These are phyloP conservation scores for Geoglossum cookeanum DNA, from an alignment of 2,329 filamentous ascomycete species.

Conservation along the genomic window DNA sequence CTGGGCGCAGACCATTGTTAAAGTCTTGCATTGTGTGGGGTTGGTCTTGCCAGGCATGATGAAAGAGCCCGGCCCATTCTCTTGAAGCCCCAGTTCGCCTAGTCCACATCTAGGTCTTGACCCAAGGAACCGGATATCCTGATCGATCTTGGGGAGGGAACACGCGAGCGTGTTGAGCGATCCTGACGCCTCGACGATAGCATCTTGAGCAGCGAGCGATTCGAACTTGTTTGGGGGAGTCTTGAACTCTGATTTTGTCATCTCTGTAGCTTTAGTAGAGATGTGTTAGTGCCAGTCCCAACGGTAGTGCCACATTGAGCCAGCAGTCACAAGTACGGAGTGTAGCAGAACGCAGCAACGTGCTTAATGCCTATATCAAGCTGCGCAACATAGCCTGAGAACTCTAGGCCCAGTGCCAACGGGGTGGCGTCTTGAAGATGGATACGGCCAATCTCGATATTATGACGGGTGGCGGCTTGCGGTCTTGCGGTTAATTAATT, in stretches of 20 bases:
- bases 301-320: slow-evolving; percentile 95
- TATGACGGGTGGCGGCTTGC: slow-evolving; percentile 86
- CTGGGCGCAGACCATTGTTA: slow-evolving; percentile 95
- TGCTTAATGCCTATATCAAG: slow-evolving; percentile 80
- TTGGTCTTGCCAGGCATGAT: slow-evolving; percentile 99
- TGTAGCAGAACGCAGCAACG: slow-evolving; percentile 56
- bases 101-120: slow-evolving; percentile 91
- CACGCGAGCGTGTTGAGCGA: slow-evolving; percentile 80
- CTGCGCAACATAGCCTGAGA: slow-evolving; percentile 92
- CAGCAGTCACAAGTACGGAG: slow-evolving; percentile 67
- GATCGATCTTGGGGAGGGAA: slow-evolving; percentile 93
- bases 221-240: slow-evolving; percentile 99
- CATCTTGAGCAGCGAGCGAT: slow-evolving; percentile 86
- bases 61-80: slow-evolving; percentile 93
- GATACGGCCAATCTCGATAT: slow-evolving; percentile 96
- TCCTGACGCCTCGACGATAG: slow-evolving; percentile 84
- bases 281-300: slow-evolving; percentile 94
- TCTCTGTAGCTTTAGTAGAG: slow-evolving; percentile 72
- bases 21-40: slow-evolving; percentile 90
- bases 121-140: slow-evolving; percentile 93
- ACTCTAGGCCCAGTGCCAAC: slow-evolving; percentile 87
- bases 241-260: slow-evolving; percentile 85
- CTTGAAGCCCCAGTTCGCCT: slow-evolving; percentile 78
- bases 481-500: slow-evolving; percentile 98
- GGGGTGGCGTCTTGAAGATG: slow-evolving; percentile 96